Evolutionary conservation across 495 filamentous ascomycete species (phyloP), one percentile per base, ranked within the genome.

Genomic region (Penicillium argentinense): DNA sequence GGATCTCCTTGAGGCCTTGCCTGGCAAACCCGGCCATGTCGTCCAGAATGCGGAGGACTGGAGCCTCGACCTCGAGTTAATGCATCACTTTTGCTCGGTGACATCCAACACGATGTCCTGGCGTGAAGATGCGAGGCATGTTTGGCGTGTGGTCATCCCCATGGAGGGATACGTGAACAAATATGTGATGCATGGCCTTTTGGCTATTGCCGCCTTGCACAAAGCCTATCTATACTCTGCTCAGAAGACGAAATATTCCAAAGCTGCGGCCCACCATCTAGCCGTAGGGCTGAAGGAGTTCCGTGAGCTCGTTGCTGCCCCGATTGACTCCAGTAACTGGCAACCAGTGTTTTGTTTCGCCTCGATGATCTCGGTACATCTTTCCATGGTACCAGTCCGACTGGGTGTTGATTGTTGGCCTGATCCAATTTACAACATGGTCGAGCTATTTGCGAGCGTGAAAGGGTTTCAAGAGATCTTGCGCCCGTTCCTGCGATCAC

Each of bases 301-400:
- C 19, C 51, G 59, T 28, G 55, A 62, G 25, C 34, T 59, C 12
- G 59, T 62, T 11, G 39, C 69, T 19, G 45, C 41, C 0, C 58
- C 59, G 5, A 54, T 73, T 41, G 56, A 62, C 28, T 43, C 58
- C 11, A 40, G 44, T 5, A 71, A 72, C 24, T 71, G 67, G 49
- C 62, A 62, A 12, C 62, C 70, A 9, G 62, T 73, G 22, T 69
- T 73, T 26, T 67, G 60, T 14, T 70, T 74, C 43, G 60, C 70
- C 1, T 61, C 60, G 6, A 52, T 74, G 42, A 64, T 67, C n/a
- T 60, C 59, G 6, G 48, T 72, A 6, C 60, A 67, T 46, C 57
- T 67, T 8, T 66, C 65, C 9, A 67, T 59, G 6, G 62, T 57
- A 1, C 56, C 64, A 0, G 51, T 62, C 12, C 36, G 51, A 14